A percentile compares a stretch with the other conserved stretches of the same genome.
These are phyloP conservation scores for Leccinum aurantiacum DNA, from an alignment of 768 basidiomycete species.

Conservation along the genomic window DNA sequence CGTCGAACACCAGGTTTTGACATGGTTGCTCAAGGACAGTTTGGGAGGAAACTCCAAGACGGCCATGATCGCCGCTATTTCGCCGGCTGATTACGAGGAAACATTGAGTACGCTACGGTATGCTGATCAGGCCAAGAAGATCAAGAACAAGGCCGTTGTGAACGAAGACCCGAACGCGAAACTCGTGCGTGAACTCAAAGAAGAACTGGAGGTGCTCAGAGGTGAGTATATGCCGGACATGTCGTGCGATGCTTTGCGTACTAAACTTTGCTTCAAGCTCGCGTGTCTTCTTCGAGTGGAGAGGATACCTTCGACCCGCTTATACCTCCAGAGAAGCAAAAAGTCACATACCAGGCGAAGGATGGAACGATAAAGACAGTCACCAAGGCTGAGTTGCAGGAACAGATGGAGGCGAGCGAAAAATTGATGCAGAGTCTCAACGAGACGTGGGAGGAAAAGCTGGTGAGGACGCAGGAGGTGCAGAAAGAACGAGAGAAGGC, in stretches of 20 bases:
- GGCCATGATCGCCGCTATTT: constrained; percentile 98
- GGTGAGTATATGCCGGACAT: constrained; percentile 41
- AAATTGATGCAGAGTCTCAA: constrained; percentile 92
- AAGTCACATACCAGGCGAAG: constrained; percentile 90
- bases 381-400: constrained; percentile 95
- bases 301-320: constrained; percentile 85
- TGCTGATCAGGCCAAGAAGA: constrained; percentile 99
- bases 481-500: constrained; percentile 98
- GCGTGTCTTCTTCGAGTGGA: constrained; percentile 64
- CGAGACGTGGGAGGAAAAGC: constrained; percentile 96
- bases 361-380: constrained; percentile 94
- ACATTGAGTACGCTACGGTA: constrained; percentile 95
- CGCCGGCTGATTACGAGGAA: constrained; percentile 98
- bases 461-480: constrained; percentile 87
- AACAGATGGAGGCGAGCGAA: constrained; percentile 94
- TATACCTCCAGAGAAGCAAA: constrained; percentile 92
- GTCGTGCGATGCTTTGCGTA: neutral
- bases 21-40: constrained; percentile 98
- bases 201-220: constrained; percentile 92
- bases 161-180: constrained; percentile 99
- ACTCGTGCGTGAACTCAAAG: constrained; percentile 97
- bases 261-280: constrained; percentile 45
- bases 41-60: constrained; percentile 97
- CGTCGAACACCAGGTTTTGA: constrained; percentile 65
- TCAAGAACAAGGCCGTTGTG: constrained; percentile 98